Base-by-base conservation (phyloP, 2,329 filamentous ascomycete genomes). In the Nectriaceae sp. region DNA sequence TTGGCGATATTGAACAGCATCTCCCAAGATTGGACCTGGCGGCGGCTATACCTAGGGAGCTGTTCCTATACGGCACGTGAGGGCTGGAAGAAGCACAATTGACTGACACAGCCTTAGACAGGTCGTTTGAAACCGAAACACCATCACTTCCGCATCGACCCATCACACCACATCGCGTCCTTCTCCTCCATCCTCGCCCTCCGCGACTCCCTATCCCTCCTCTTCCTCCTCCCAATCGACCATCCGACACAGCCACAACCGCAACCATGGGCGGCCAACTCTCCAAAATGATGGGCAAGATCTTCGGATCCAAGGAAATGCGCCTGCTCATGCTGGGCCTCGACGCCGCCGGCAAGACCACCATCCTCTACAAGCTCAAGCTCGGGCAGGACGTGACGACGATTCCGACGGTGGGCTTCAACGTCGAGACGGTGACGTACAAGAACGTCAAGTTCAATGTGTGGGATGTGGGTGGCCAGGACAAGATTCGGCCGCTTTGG, bases 401-500 rank as follows among this genome's bases (percentile, higher is more conserved):
- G 44, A 97, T 97, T 68, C 94, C 94, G 40, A 99, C 94, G 26
- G 94, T 99, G 64, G 94, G 93, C 62, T 97, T 97, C 83, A 97
- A 97, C 82, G 94, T 97, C 73, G 93, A 97, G 80, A 96, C 91
- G 4, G 92, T 97, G 65, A 95, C 92, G 61, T 97, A 96, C 80
- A 97, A 97, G 83, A 97, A 97, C 73, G 92, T 97, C 75, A 95
- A 97, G 75, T 97, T 97, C 80, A 97, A 95, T 66, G 93, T 97
- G 56, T 97, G 93, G 93, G 93, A 97, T 78, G 93, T 97, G 52
- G 93, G 93, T 73, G 93, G 93, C 58, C 93, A 97, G 80, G 93
- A 97, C 82, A 97, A 97, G 86, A 97, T 97, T 67, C 84, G 93
- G 60, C 93, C 93, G 55, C 78, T 97, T 53, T 97, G 93, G 93